Evolutionary conservation across 768 basidiomycete species (phyloP).

Genomic region (Pleurotus pulmonarius): DNA sequence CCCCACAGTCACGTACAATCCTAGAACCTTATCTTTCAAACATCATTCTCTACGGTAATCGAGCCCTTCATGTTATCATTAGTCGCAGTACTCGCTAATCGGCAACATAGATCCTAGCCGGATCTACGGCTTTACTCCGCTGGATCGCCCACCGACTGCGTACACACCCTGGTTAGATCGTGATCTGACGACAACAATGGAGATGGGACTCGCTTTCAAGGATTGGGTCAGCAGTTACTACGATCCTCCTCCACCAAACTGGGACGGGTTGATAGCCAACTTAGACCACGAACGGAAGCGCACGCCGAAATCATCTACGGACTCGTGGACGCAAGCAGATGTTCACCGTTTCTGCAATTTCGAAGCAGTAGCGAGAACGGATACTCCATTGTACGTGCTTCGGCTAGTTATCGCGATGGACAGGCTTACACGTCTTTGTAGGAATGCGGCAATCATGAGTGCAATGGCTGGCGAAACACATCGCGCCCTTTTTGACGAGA

Average conservation of each 20-base stretch:
- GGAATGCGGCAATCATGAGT: conserved; percentile 18
- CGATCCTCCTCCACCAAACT: conserved; percentile 13
- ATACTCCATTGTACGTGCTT: conserved; percentile 19
- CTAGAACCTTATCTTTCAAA: conserved; percentile 27
- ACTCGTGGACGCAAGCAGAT: conserved; percentile 19
- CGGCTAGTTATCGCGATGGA: conserved; percentile 21
- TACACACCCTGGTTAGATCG: conserved; percentile 20
- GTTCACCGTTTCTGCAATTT: conserved; percentile 14
- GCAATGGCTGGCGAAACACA: conserved; percentile 5
- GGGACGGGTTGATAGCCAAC: neutral
- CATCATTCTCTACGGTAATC: conserved; percentile 29
- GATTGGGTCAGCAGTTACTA: conserved; percentile 28
- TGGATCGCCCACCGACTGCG: conserved; percentile 11
- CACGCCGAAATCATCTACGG: conserved; percentile 12
- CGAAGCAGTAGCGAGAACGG: conserved; percentile 14
- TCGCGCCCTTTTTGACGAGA: neutral
- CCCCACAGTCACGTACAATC: conserved; percentile 14
- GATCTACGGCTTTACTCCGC: conserved; percentile 15
- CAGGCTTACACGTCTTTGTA: conserved; percentile 13
- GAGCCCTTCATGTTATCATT: neutral
- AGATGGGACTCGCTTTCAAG: conserved; percentile 18
- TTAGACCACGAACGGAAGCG: neutral
- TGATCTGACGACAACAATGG: conserved; percentile 18
- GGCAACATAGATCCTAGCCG: conserved; percentile 12
- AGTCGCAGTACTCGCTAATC: neutral